These are phyloP conservation scores for Oryza meridionalis DNA, from an alignment of 176 grass and related monocot species.

Conservation along the genomic window DNA sequence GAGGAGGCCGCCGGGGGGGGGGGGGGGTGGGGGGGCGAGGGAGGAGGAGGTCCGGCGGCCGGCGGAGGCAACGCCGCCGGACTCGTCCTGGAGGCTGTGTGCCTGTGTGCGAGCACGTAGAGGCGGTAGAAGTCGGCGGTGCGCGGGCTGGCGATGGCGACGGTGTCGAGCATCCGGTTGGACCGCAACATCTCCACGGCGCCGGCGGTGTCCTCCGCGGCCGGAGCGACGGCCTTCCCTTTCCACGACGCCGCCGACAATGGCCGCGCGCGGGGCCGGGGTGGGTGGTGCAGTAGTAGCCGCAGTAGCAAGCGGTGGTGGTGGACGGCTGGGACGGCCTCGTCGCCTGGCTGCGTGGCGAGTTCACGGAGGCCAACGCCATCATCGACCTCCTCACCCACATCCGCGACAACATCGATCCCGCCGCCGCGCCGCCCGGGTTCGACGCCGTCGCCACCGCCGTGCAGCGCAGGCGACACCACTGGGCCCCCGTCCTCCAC, in stretches of 20 bases:
- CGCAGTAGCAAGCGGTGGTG: background rate
- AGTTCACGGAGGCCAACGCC: slow-evolving; percentile 61
- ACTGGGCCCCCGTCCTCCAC: slow-evolving; percentile 55
- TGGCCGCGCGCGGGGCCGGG: background rate
- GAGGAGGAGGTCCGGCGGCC: too few relatives aligned
- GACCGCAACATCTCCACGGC: too few relatives aligned
- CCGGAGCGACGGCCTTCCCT: too few relatives aligned
- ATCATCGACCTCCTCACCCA: slow-evolving; percentile 55
- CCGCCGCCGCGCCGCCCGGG: background rate
- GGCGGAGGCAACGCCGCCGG: too few relatives aligned
- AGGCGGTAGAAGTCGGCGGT: too few relatives aligned
- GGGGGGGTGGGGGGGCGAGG: too few relatives aligned
- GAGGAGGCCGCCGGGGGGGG: too few relatives aligned
- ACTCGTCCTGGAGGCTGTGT: too few relatives aligned
- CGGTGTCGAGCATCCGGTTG: too few relatives aligned
- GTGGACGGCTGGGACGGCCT: slow-evolving; percentile 48
- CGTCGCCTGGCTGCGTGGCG: slow-evolving; percentile 54
- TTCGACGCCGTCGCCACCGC: slow-evolving; percentile 43
- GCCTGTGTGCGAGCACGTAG: too few relatives aligned
- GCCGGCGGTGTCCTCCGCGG: too few relatives aligned
- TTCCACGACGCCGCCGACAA: background rate
- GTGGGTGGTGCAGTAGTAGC: background rate
- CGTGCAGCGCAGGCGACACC: slow-evolving; percentile 50
- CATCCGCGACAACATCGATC: slow-evolving; percentile 15
- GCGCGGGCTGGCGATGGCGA: too few relatives aligned